Evolutionary conservation across 495 filamentous ascomycete genomes (phyloP), one percentile per base, ranked within the genome.

Genomic region (Penicillium riverlandense): DNA sequence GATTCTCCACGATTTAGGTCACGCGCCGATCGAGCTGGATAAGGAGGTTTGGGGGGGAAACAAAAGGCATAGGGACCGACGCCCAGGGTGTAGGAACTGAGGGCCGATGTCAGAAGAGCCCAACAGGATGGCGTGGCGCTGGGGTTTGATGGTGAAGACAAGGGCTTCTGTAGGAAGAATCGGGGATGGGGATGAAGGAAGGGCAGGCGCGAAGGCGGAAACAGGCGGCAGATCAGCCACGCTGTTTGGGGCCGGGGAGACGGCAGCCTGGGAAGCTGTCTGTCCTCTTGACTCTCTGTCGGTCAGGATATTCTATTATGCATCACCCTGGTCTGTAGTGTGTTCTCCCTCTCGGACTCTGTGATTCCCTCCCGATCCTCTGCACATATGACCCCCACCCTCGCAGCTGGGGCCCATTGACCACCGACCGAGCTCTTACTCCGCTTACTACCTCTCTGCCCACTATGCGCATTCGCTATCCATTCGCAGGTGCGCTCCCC

Each of bases 401-500:
- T 45, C 50, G 6, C 49, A 49, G 47, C 54, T 43, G 41, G 42
- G 50, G 44, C 45, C 52, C 47, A 43, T 34, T 43, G 51, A 49
- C 49, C 52, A 34, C 46, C 58, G 40, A 42, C 47, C 45, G 41
- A 45, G 50, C 36, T 38, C 35, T 29, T 29, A 22, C 32, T 34
- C 16, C 12, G 40, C 44, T 42, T 35, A 35, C 47, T 40, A 32
- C 44, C 14, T 34, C 31, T 22, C 4, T 22, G 15, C 15, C 30
- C 55, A 76, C 40, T 11, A 85, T 86, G 82, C 79, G 83, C 60
- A 79, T 88, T 64, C 75, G 84, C 48, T 74, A 79, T 49, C 77
- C 80, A 49, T 90, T 90, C 55, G 84, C 85, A 61, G 79, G 86
- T 88, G 49, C 52, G 70, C 50, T 35, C 14, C 45, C 29, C 43